Conservation (phyloP, 2,329 filamentous ascomycete genomes). For the Stachybotrys chlorohalonatus region DNA sequence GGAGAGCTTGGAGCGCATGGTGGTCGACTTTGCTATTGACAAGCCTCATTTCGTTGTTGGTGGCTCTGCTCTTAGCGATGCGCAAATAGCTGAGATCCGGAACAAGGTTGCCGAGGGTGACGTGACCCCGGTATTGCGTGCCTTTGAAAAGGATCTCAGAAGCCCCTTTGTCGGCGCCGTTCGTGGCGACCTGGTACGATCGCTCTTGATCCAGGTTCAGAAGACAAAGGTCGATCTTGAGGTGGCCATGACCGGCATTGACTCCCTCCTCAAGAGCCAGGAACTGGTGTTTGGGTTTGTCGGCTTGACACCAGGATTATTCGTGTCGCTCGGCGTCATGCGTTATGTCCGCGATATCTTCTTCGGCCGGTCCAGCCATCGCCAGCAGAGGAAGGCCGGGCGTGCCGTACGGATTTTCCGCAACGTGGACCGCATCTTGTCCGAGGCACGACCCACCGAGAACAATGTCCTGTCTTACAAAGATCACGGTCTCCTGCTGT, state of each 20-base stretch:
- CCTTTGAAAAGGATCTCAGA: constrained; percentile 83
- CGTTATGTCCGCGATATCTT: constrained; percentile 65
- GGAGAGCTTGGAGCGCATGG: constrained; percentile 92
- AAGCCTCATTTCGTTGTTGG: constrained; percentile 56
- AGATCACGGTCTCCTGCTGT: constrained; percentile 82
- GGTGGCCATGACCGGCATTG: constrained; percentile 90
- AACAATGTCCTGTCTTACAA: constrained; percentile 78
- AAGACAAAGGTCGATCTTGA: constrained; percentile 99
- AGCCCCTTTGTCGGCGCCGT: constrained; percentile 76
- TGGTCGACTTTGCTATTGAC: constrained; percentile 87
- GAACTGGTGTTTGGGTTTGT: constrained; percentile 98
- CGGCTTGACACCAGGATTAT: constrained; percentile 82
- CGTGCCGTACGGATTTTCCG: constrained; percentile 70
- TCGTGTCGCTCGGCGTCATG: constrained; percentile 68
- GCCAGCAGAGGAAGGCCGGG: constrained; percentile 54
- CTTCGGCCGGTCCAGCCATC: constrained; percentile 60
- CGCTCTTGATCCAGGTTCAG: constrained; percentile 90
- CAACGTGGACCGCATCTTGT: constrained; percentile 77
- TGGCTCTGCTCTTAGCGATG: constrained; percentile 46
- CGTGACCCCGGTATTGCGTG: constrained; percentile 80
- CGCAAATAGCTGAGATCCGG: constrained; percentile 65
- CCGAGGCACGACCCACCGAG: constrained; percentile 57
- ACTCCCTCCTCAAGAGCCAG: constrained; percentile 88
- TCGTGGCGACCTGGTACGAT: constrained; percentile 77
- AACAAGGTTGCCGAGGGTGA: constrained; percentile 83